Evolutionary conservation across 1,284 basidiomycete species (phyloP).

Genomic region (Sphaerobolus stellatus): DNA sequence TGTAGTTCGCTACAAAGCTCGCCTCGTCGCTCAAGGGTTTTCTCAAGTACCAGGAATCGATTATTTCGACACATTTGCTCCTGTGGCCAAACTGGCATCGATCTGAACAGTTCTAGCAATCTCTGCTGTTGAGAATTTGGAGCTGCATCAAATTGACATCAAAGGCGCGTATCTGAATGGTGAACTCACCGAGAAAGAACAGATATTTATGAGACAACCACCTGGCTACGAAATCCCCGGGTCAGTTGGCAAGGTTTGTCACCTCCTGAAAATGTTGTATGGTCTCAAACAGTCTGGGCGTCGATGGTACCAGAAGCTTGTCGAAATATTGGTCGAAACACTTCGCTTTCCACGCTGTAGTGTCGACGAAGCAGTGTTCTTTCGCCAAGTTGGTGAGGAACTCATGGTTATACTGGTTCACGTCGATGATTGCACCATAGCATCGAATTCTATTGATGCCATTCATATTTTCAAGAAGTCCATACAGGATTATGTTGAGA

Average conservation of each 20-base stretch:
- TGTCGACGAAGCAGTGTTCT: slow-evolving; percentile 22
- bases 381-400: background rate
- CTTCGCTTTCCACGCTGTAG: slow-evolving; percentile 20
- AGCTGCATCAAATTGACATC: slow-evolving; percentile 43
- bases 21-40: slow-evolving; percentile 40
- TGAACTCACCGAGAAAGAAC: slow-evolving; percentile 33
- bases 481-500: slow-evolving; percentile 10
- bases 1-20: slow-evolving; percentile 35
- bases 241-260: slow-evolving; percentile 17
- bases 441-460: slow-evolving; percentile 14
- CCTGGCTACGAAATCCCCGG: slow-evolving; percentile 23
- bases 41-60: slow-evolving; percentile 39
- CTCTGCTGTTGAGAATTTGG: slow-evolving; percentile 29
- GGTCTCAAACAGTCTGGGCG: slow-evolving; percentile 32
- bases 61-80: slow-evolving; percentile 42
- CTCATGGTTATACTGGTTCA: slow-evolving; percentile 21
- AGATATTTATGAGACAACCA: slow-evolving; percentile 42
- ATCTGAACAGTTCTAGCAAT: slow-evolving; percentile 36
- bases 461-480: slow-evolving; percentile 5
- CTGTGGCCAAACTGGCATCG: slow-evolving; percentile 38
- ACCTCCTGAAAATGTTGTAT: slow-evolving; percentile 27
- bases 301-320: slow-evolving; percentile 27
- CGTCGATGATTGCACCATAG: slow-evolving; percentile 42
- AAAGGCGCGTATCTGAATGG: slow-evolving; percentile 47
- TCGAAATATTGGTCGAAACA: slow-evolving; percentile 11